Evolutionary conservation across 1,139 yeast genomes (phyloP), one percentile per base, ranked within the genome.

Genomic region (Debaryomyces sp.): DNA sequence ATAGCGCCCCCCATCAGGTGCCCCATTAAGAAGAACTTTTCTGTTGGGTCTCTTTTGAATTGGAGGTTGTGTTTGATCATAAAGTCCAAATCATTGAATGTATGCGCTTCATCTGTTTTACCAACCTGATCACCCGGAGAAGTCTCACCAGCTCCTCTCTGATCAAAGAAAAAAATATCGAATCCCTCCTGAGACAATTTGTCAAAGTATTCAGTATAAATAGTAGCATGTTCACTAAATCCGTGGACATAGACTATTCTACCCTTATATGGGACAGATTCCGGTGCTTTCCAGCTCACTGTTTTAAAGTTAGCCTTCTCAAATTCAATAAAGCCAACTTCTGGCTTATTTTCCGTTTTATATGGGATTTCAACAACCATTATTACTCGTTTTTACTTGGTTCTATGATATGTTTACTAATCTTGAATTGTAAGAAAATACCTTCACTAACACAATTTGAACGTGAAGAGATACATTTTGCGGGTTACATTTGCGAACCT

Each of bases 1-100:
- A 90, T 84, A 0, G 89, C 96, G 18, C 97, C 97, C 43, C 99
- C 99, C 97, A 94, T 91, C n/a, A 96, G 89, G 62, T 89, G 96
- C 2, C 97, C 97, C 68, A 82, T 75, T 54, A 94, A 63, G 59
- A 77, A 80, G 38, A 90, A 61, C 54, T 82, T 83, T 42, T 73
- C 74, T 7, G 62, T 47, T 2, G 54, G 39, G 43, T 61, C 58
- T 4, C 46, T 43, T 41, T 68, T 53, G 29, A 57, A 54, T 35
- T 66, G 68, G 21, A 70, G 62, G 47, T 67, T 67, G 21, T 57
- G 54, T 50, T 73, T 73, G 53, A 86, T 70, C 60, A 92, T 78
- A 56, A 74, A 79, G 57, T 90, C 90, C 57, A 92, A 71, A 63
- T 90, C 97, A 34, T 78, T 72, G 64, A 81, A 85, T 3, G 84